Conservation (phyloP, 2,329 filamentous ascomycete species). For the Diaporthe sp. region DNA sequence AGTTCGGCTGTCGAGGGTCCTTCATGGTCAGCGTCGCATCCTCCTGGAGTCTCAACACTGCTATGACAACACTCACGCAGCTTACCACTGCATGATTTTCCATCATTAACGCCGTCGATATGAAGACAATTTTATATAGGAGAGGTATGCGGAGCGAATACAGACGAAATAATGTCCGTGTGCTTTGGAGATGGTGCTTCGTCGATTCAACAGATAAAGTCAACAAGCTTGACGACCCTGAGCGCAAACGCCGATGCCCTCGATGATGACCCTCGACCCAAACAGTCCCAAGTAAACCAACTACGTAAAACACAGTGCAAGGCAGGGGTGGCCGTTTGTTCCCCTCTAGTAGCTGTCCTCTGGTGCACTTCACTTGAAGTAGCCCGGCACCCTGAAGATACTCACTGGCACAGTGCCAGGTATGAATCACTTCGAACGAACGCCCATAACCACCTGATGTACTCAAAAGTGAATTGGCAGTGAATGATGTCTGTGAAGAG, state of each 20-base stretch:
- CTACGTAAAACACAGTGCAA: neutral
- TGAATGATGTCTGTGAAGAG: neutral
- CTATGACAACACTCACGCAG: too few relatives aligned
- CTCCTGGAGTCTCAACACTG: too few relatives aligned
- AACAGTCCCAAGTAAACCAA: neutral
- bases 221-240: too few relatives aligned
- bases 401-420: neutral
- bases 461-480: neutral
- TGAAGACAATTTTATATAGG: too few relatives aligned
- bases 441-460: neutral
- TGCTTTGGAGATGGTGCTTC: too few relatives aligned
- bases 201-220: too few relatives aligned
- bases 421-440: neutral
- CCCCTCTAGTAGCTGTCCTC: neutral
- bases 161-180: too few relatives aligned
- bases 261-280: rapidly evolving
- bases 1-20: too few relatives aligned
- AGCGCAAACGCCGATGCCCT: neutral
- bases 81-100: rapidly evolving
- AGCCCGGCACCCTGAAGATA: neutral
- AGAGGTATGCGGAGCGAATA: too few relatives aligned
- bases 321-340: neutral
- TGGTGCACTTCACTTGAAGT: neutral
- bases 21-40: too few relatives aligned
- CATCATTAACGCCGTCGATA: too few relatives aligned